phyloP scores from a whole-genome alignment of 2,329 filamentous ascomycete genomes.

The Aspergillus versicolor region DNA sequence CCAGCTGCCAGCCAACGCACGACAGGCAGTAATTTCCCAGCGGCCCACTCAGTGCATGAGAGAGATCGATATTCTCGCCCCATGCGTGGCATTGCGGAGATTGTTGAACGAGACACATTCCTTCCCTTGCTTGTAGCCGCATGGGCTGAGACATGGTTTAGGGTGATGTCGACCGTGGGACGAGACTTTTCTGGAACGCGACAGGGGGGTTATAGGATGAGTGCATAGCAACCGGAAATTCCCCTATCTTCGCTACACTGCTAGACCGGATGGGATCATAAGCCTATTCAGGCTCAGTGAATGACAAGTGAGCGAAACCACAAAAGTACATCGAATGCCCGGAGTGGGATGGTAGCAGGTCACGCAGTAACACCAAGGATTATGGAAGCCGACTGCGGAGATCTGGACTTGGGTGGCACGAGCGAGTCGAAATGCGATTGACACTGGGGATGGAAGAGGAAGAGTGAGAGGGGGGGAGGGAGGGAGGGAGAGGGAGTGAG shows the following conservation, averaged over 20 bases:
- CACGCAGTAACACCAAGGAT: not conserved
- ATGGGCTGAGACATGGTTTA: not conserved
- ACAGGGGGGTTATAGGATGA: not conserved
- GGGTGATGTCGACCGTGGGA: not conserved
- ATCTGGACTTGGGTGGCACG: not conserved
- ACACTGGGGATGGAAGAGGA: not conserved
- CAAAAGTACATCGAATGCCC: conserved; percentile 4
- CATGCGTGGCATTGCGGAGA: not conserved
- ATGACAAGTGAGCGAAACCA: not conserved
- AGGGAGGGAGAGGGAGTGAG: not conserved
- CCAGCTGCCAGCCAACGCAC: not conserved
- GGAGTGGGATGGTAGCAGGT: not conserved
- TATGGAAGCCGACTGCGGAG: not conserved
- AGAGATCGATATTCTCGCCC: not conserved
- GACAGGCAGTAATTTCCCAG: not conserved
- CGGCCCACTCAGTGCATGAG: not conserved
- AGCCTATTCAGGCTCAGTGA: not conserved
- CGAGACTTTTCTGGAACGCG: too few species aligned
- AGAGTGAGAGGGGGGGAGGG: not conserved
- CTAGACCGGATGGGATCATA: not conserved
- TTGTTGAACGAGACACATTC: not conserved
- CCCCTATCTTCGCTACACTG: not conserved
- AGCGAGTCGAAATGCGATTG: not conserved
- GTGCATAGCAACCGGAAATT: not conserved
- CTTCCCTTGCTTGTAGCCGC: not conserved